These are phyloP conservation scores for Syncephalastrum racemosum DNA, from an alignment of 371 early-diverging fungal species.

Conservation along the genomic window DNA sequence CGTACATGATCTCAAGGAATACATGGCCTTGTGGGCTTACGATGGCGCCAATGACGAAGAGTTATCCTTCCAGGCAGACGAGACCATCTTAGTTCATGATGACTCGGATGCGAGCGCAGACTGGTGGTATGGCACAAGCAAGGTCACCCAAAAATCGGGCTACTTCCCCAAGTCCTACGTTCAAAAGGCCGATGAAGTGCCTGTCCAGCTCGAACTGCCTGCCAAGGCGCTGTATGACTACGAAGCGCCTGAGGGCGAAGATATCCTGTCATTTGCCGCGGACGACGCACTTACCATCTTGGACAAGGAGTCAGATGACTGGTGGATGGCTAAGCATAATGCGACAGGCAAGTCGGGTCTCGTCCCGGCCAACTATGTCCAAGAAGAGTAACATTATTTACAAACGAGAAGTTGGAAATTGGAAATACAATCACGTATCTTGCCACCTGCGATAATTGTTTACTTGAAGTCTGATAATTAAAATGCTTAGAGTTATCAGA, in stretches of 20 bases:
- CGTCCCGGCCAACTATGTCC: slow-evolving; percentile 21
- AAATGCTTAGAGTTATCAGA: too few relatives aligned
- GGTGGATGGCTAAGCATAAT: slow-evolving; percentile 24
- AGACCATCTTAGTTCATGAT: slow-evolving; percentile 35
- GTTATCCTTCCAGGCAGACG: slow-evolving; percentile 38
- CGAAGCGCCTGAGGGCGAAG: slow-evolving; percentile 36
- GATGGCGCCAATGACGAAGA: slow-evolving; percentile 37
- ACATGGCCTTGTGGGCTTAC: slow-evolving; percentile 42
- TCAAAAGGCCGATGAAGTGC: slow-evolving; percentile 2
- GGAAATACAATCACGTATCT: too few relatives aligned
- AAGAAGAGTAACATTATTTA: slow-evolving; percentile 8
- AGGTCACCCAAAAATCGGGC: slow-evolving; percentile 22
- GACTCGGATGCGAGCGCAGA: slow-evolving; percentile 29
- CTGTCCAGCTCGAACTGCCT: slow-evolving; percentile 21
- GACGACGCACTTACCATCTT: slow-evolving; percentile 27
- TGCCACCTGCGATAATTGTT: too few relatives aligned
- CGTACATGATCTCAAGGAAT: slow-evolving; percentile 19
- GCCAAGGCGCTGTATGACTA: slow-evolving; percentile 39
- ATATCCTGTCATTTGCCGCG: slow-evolving; percentile 29
- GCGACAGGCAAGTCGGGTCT: slow-evolving; percentile 17
- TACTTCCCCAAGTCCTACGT: slow-evolving; percentile 42
- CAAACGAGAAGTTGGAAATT: background rate
- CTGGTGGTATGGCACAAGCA: slow-evolving; percentile 39
- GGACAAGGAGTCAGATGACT: slow-evolving; percentile 23
- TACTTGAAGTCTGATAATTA: too few relatives aligned